Evolutionary conservation across 2,329 filamentous ascomycete species (phyloP).

Genomic region (Sporothrix protearum): DNA sequence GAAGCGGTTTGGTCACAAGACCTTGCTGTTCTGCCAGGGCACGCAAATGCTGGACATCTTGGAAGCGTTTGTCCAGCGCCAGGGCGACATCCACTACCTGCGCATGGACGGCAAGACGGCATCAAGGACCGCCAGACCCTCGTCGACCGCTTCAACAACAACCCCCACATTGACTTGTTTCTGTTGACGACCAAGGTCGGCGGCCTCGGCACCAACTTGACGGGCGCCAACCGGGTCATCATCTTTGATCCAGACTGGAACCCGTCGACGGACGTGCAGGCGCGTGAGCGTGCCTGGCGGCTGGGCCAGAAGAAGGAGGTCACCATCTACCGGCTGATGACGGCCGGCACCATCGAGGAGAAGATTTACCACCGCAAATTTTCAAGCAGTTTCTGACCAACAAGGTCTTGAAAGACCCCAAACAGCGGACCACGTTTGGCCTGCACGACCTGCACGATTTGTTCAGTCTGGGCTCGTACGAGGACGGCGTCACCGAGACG

Average conservation of each 20-base stretch:
- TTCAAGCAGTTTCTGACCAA: conserved; percentile 98
- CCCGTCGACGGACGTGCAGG: conserved; percentile 92
- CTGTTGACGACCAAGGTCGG: conserved; percentile 94
- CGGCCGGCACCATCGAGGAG: conserved; percentile 94
- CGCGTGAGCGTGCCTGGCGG: conserved; percentile 91
- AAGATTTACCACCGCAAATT: conserved; percentile 99
- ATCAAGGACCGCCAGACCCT: conserved; percentile 85
- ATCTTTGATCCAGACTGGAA: conserved; percentile 99
- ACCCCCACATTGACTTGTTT: conserved; percentile 77
- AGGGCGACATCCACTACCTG: conserved; percentile 69
- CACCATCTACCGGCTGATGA: conserved; percentile 96
- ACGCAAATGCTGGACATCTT: conserved; percentile 94
- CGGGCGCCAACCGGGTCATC: conserved; percentile 90
- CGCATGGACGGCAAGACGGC: conserved; percentile 90
- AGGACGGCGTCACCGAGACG: conserved; percentile 73
- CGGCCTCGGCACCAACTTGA: conserved; percentile 88
- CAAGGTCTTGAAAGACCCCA: conserved; percentile 91
- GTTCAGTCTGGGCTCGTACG: conserved; percentile 70
- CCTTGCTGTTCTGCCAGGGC: conserved; percentile 86
- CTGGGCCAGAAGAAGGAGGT: conserved; percentile 93
- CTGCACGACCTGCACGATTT: conserved; percentile 87
- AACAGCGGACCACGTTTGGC: conserved; percentile 87
- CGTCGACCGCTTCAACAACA: conserved; percentile 88
- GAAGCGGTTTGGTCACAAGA: conserved; percentile 89
- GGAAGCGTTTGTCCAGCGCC: conserved; percentile 68